Percentiles rank a stretch among this genome's conserved stretches.
Conservation (phyloP, 441 rosid species). For the Eruca vesicaria region DNA sequence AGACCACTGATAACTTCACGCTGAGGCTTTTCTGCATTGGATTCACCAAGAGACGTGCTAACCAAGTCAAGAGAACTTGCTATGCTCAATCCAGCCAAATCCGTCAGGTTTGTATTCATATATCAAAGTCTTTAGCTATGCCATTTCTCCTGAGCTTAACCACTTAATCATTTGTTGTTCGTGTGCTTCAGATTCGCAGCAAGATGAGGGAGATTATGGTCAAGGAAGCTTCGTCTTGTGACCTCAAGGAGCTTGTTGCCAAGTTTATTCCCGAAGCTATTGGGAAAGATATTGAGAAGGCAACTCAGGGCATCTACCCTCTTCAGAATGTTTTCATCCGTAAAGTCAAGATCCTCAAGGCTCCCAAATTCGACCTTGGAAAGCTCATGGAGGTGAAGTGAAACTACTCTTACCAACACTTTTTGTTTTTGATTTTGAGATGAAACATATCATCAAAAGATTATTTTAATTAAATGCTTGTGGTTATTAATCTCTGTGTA, state of each 20-base stretch:
- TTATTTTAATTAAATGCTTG: neutral
- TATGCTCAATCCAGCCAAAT: slow-evolving; percentile 80
- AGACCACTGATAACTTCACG: slow-evolving; percentile 70
- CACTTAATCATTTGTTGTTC: too few relatives aligned
- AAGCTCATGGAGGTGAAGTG: slow-evolving; percentile 70
- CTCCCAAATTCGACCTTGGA: slow-evolving; percentile 92
- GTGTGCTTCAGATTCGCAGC: slow-evolving; percentile 48
- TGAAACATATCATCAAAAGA: neutral
- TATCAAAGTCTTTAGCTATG: neutral
- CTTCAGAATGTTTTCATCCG: slow-evolving; percentile 72
- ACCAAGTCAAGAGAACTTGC: slow-evolving; percentile 76
- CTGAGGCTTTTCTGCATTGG: slow-evolving; percentile 75
- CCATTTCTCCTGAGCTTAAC: too few relatives aligned
- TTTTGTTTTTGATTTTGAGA: neutral
- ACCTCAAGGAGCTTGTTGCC: slow-evolving; percentile 61
- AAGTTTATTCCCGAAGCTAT: slow-evolving; percentile 71
- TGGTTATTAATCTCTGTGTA: slow-evolving; percentile 16
- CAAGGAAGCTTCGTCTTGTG: slow-evolving; percentile 61
- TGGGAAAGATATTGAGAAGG: slow-evolving; percentile 76
- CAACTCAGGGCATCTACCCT: slow-evolving; percentile 63
- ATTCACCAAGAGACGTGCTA: slow-evolving; percentile 71
- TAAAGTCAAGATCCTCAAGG: slow-evolving; percentile 78
- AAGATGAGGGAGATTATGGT: slow-evolving; percentile 77
- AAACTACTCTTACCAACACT: neutral
- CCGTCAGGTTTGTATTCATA: slow-evolving; percentile 42